Base-by-base conservation (phyloP, 176 grass and related monocot species). In the Oryza meridionalis region DNA sequence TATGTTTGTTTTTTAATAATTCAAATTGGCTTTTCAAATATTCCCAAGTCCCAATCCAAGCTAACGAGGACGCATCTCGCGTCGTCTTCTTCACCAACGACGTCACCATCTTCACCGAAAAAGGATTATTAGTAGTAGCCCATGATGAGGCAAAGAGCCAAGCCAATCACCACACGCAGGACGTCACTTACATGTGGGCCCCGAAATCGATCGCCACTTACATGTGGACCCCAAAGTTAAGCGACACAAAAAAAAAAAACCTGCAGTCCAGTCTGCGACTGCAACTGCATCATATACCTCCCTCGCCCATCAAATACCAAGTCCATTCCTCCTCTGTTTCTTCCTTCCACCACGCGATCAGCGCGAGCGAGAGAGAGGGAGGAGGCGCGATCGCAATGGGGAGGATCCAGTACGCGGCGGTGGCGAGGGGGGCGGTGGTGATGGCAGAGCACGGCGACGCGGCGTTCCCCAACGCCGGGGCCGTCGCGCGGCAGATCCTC, bases 401-500 rank as follows among this genome's bases (percentile, higher is more conserved):
- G 55, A 44, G 46, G 86, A 94, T 97, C 86, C 65, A 89, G 77
- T 97, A 97, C 84, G 73, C 88, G 45, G 70, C 89, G 88, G 90
- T 97, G 90, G 94, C 86, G 77, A 78, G 90, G 29, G 92, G 88
- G 15, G 81, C 90, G 74, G 88, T 83, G 80, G 94, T 94, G 80
- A 65, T 97, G 55, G 92, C 92, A 77, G 94, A 97, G 92, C 87
- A 80, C 75, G 77, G 86, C 47, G 51, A 55, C 49, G 43, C 83
- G 37, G 84, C 84, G 32, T 65, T 78, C 37, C 64, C 75, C 24
- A 97, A 94, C 92, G 88, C 88, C n/a, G 84, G 75, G 21, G 75
- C 88, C 67, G 85, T 94, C 35, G 86, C 90, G 66, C 76, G 90
- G 78, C 92, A 94, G 88, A 69, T 97, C 82, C 92, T 97, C 19